Evolutionary conservation across 176 grass and related monocot species (phyloP), one percentile per base, ranked within the genome.

Genomic region (Oryza punctata): DNA sequence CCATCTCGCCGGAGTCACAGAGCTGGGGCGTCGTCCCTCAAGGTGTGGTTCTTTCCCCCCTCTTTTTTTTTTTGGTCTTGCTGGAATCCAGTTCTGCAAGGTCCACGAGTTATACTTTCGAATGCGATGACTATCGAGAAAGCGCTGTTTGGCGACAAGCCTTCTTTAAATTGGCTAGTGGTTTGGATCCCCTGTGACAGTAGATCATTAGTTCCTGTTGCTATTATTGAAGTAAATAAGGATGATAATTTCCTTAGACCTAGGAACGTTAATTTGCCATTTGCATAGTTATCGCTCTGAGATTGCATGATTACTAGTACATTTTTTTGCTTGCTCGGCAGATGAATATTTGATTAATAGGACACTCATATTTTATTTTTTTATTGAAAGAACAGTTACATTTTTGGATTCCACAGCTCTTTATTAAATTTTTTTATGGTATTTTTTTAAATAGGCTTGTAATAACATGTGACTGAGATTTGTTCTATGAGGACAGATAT

Each of bases 1-100:
- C 84, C 37, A 87, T 93, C 77, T 75, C 94, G 3, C 86, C 91
- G 3, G 86, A 93, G 38, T 93, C 91, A 10, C 91, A 91, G 77
- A 81, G 86, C 73, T 93, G 91, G 91, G 94, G 94, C 54, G 15
- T 89, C 68, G 85, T 97, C 86, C 94, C 91, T 32, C 91, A 93
- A 97, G 91, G 89, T 91, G 23, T 19, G 12, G 33, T 69, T 64
- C 26, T 57, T 71, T 41, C 9, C 40, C 40, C 9, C 37, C 7
- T 1, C 11, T 11, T 41, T 41, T 37, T 0, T 2, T 41, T 38
- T 38, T 38, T 38, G 37, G 37, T 38, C 37, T 35, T 35, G 37
- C 37, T 38, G 37, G 37, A 38, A 38, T 38, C 40, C 40, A 41
- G 40, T 41, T 41, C 9, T 41, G 40, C 40, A 10, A 41, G 40